A percentile compares a stretch with the other conserved stretches of the same genome.
These are phyloP conservation scores for Lactarius psammicola DNA, from an alignment of 768 basidiomycete species.

Conservation along the genomic window DNA sequence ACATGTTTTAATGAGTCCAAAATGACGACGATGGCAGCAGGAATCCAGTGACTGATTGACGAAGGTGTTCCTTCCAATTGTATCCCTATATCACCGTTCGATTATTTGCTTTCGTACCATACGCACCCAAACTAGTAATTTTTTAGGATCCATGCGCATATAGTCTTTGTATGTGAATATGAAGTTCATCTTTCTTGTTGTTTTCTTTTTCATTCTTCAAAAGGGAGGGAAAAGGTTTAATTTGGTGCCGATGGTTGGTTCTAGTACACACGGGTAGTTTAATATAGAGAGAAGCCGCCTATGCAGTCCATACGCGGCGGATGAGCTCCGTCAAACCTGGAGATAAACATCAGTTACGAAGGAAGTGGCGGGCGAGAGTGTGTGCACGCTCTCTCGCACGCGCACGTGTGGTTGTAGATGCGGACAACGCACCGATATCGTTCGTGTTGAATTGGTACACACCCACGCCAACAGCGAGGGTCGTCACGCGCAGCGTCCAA, in stretches of 20 bases:
- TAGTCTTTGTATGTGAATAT: neutral
- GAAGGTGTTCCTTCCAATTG: neutral
- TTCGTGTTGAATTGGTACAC: conserved; percentile 99
- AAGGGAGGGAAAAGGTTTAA: neutral
- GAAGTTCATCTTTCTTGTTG: too few relatives aligned
- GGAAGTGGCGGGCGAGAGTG: neutral
- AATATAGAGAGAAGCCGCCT: neutral
- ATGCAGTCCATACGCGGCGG: conserved; percentile 80
- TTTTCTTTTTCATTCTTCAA: neutral
- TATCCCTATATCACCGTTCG: neutral
- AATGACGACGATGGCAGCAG: neutral
- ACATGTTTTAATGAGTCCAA: neutral
- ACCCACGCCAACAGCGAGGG: conserved; percentile 81
- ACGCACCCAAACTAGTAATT: neutral
- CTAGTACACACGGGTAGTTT: conserved; percentile 11
- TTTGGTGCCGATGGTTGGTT: conserved; percentile 1
- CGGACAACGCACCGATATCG: conserved; percentile 76
- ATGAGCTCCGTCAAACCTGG: conserved; percentile 85
- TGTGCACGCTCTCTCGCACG: too few relatives aligned
- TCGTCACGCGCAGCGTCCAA: conserved; percentile 79
- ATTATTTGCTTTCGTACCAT: neutral
- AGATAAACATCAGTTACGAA: neutral
- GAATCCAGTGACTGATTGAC: neutral
- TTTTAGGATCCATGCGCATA: neutral
- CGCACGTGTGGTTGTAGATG: neutral